Evolutionary conservation across 192 early-diverging fungal species (phyloP), one percentile per base, ranked within the genome.

Genomic region (Coemansia sp.): DNA sequence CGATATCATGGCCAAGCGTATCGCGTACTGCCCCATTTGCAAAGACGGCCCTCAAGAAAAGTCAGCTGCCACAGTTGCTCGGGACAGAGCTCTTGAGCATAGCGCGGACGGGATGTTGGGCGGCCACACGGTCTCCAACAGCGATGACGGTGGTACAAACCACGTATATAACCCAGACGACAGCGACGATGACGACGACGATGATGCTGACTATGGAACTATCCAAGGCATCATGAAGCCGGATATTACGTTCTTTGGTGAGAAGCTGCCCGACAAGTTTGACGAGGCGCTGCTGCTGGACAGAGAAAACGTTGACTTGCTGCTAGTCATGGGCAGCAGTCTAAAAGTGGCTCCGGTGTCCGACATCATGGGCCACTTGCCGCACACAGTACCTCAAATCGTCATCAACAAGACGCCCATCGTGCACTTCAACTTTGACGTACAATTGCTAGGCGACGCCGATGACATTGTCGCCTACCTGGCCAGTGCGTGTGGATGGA

Each of bases 231-330:
- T 94, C 20, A 94, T 98, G 88, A 98, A 99, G 71, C 97, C 97
- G 0, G 95, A 96, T 66, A 99, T 99, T 66, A 91, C 94, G n/a
- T 99, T 99, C 74, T 99, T 99, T 85, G 96, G 95, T 29, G 98
- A 99, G 69, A 90, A 92, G 75, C 85, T 98, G 18, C 93, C 95
- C 0, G 84, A 87, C 20, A 87, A 87, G 39, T 97, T 98, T 70
- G 90, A 97, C 69, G 78, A 88, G 16, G 71, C 75, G 5, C 87
- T 97, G 44, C 84, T 88, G 0, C 68, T 72, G 13, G 98, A 99
- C 80, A 78, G 87, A 15, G 85, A 90, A 20, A 79, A 92, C 34
- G 90, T 92, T 18, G 96, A 98, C 80, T 72, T 99, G 41, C 71
- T 99, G 13, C 87, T 99, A 34, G 96, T 99, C 11, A 98, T 99